Evolutionary conservation across 2,329 filamentous ascomycete genomes (phyloP).

Genomic region (Ascochyta viciae-villosae): DNA sequence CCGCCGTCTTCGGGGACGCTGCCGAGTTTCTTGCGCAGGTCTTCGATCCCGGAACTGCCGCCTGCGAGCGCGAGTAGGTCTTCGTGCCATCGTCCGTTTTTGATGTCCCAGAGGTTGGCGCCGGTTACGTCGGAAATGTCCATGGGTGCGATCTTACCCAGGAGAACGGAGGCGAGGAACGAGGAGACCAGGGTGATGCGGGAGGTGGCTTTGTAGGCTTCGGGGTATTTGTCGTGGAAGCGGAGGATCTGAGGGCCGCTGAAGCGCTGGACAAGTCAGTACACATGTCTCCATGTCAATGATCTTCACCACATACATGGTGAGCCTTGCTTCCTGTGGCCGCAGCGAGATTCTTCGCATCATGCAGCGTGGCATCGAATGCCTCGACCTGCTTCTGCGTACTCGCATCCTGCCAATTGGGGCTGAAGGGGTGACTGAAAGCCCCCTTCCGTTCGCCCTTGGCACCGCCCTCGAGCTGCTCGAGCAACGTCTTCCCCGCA

Average conservation of each 20-base stretch:
- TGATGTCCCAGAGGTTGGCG: constrained; percentile 96
- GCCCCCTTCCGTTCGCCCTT: constrained; percentile 58
- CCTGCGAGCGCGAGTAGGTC: constrained; percentile 77
- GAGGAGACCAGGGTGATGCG: constrained; percentile 95
- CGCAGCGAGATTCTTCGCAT: constrained; percentile 72
- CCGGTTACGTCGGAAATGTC: constrained; percentile 95
- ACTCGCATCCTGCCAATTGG: constrained; percentile 98
- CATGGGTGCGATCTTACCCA: constrained; percentile 84
- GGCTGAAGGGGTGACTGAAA: constrained; percentile 85
- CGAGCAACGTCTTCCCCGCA: constrained; percentile 66
- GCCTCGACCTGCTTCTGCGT: constrained; percentile 90
- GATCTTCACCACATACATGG: constrained; percentile 68
- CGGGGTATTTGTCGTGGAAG: constrained; percentile 79
- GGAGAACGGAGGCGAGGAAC: constrained; percentile 88
- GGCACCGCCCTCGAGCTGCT: constrained; percentile 66
- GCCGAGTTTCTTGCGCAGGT: constrained; percentile 80
- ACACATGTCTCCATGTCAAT: not conserved
- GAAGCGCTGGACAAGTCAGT: constrained; percentile 70
- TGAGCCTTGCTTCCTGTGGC: constrained; percentile 92
- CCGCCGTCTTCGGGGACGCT: constrained; percentile 82
- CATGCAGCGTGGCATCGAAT: constrained; percentile 78
- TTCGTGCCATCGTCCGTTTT: constrained; percentile 74
- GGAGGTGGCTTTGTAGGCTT: constrained; percentile 79
- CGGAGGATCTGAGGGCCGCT: constrained; percentile 96
- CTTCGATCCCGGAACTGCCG: constrained; percentile 58